Percentiles rank a stretch among this genome's conserved stretches.
Evolutionary conservation across 345 rosid genomes (phyloP).

Genomic region (Geranium brycei): DNA sequence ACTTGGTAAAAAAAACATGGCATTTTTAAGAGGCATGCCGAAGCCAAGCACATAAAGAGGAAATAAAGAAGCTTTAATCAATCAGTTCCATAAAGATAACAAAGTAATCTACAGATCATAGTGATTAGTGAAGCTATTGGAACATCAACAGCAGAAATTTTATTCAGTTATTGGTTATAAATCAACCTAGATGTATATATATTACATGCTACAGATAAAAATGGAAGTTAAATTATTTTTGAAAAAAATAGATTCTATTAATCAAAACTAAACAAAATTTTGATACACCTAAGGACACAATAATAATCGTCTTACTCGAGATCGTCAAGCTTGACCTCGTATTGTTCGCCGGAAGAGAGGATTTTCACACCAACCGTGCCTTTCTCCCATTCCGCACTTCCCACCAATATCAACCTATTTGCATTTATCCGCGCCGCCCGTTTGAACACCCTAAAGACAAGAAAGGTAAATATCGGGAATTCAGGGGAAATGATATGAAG

Average conservation of each 20-base stretch:
- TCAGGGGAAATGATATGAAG: background rate
- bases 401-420: constrained; percentile 67
- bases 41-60: too few relatives aligned
- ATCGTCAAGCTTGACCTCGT: constrained; percentile 59
- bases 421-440: constrained; percentile 72
- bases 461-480: background rate
- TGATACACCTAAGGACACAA: background rate
- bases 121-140: too few relatives aligned
- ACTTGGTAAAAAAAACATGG: too few relatives aligned
- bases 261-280: too few relatives aligned
- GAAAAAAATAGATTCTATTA: background rate
- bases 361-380: constrained; percentile 72
- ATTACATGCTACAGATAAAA: background rate
- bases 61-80: too few relatives aligned
- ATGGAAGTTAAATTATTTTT: background rate
- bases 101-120: too few relatives aligned
- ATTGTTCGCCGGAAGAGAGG: constrained; percentile 63
- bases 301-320: constrained; percentile 23
- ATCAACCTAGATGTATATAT: background rate
- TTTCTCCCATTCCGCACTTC: constrained; percentile 64
- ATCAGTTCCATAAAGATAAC: too few relatives aligned
- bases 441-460: constrained; percentile 61
- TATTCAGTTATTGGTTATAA: too few relatives aligned
- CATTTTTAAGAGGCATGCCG: too few relatives aligned
- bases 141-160: too few relatives aligned